Base-by-base conservation (phyloP, 345 rosid genomes). In the Passiflora organensis region DNA sequence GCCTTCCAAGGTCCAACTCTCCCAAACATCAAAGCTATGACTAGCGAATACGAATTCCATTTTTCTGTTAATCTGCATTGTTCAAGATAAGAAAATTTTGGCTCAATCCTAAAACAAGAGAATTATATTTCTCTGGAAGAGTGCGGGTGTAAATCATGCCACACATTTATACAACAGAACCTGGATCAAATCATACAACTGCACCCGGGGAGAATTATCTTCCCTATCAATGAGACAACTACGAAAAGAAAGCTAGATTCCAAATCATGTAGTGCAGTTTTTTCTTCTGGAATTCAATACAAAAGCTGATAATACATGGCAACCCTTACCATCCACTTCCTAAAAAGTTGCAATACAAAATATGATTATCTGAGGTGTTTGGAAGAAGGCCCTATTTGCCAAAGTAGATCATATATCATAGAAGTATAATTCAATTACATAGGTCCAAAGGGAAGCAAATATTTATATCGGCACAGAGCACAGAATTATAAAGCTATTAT, bases 1-100 rank as follows among this genome's bases (percentile, higher is more conserved):
- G 72, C 97, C 99, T 77, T 89, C 96, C 67, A 89, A 22, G 50
- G 60, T 82, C 99, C 99, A 94, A 82, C 90, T 85, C 80, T 94
- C 99, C 97, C 99, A 94, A 42, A 89, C 93, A 72, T 94, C 99
- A 73, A 89, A 94, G 77, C 96, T 87, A 59, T 94, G 93, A 75
- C 99, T 89, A 13, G 96, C 96, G 71, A 94, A 94, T 51, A 94
- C 97, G 64, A 87, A 94, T 74, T 94, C 97, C 89, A 74, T 85
- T 63, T 82, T 85, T 73, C 97, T 81, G 69, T 89, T 94, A 49
- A 94, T 89, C 99, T 94, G 85, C 76, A 71, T 43, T 28, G 18
- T 61, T 44, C 55, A 63, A 55, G 32, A 55, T 9, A 48, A 9
- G 66, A 45, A 28, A 8, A 28, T 36, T n/a, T 10, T 10, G 51